Percentiles rank a stretch among this genome's conserved stretches.
These are phyloP conservation scores for Austroboletus eburneus DNA, from an alignment of 768 basidiomycete species.

Conservation along the genomic window DNA sequence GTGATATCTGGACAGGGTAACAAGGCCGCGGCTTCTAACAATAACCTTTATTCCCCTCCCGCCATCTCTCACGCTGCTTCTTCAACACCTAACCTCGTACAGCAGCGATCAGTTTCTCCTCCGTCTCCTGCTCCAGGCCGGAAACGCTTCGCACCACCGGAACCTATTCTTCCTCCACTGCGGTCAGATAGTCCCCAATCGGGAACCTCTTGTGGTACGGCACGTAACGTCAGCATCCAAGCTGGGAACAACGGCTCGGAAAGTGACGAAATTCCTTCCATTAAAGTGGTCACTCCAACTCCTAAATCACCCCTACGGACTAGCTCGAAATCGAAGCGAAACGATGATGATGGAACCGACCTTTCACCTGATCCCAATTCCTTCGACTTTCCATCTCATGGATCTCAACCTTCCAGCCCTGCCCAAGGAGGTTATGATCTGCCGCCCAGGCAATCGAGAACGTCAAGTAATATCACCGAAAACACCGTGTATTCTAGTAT, in stretches of 20 bases:
- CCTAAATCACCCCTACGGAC: constrained; percentile 53
- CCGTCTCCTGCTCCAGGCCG: constrained; percentile 29
- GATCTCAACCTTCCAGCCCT: constrained; percentile 34
- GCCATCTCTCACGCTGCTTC: constrained; percentile 43
- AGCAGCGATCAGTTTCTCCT: constrained; percentile 38
- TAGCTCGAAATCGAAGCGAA: constrained; percentile 25
- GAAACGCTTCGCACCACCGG: constrained; percentile 51
- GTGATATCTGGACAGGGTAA: constrained; percentile 40
- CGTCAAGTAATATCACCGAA: constrained; percentile 59
- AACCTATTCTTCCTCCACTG: constrained; percentile 44
- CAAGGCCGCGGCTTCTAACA: constrained; percentile 28
- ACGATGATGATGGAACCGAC: constrained; percentile 5
- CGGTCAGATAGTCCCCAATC: constrained; percentile 57
- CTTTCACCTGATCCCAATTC: constrained; percentile 18
- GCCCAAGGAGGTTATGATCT: constrained; percentile 29
- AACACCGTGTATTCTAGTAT: constrained; percentile 56
- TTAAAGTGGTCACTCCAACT: constrained; percentile 31
- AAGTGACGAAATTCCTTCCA: constrained; percentile 36
- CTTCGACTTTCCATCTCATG: constrained; percentile 31
- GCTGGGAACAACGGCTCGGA: constrained; percentile 24
- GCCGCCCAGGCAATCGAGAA: constrained; percentile 56
- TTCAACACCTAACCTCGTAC: constrained; percentile 58
- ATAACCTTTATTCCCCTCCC: constrained; percentile 32
- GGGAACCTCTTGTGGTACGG: constrained; percentile 33
- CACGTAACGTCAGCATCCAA: constrained; percentile 20